Conservation (phyloP, 169 alveolate genomes). For the Nephromyces sp. region DNA sequence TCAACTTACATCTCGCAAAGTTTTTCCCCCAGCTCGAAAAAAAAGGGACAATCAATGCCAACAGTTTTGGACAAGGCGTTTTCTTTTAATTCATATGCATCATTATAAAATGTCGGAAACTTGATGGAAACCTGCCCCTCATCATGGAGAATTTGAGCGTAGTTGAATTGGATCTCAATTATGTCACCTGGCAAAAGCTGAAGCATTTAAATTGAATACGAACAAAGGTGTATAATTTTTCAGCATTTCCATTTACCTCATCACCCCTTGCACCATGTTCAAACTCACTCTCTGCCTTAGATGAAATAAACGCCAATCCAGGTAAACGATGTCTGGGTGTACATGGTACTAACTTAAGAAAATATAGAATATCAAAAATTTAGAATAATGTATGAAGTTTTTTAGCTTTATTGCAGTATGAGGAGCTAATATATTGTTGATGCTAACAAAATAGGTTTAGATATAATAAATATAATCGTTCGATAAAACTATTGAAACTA, state of each 20-base stretch:
- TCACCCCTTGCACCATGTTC: neutral
- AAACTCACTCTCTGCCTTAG: neutral
- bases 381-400: no score
- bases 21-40: neutral
- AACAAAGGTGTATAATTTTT: neutral
- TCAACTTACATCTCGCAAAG: neutral
- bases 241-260: neutral
- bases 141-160: neutral
- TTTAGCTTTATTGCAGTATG: no score
- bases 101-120: neutral
- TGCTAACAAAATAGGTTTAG: no score
- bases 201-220: neutral
- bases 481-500: no score
- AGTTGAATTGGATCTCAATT: neutral
- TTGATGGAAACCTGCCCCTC: neutral
- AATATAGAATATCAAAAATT: no score
- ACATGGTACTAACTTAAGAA: neutral
- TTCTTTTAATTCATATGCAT: neutral
- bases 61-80: neutral
- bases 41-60: neutral
- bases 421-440: no score
- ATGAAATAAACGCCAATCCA: neutral
- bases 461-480: no score
- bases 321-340: neutral
- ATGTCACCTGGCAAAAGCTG: neutral